These are phyloP conservation scores for Sporormia fimetaria DNA, from an alignment of 495 filamentous ascomycete species.

Conservation along the genomic window DNA sequence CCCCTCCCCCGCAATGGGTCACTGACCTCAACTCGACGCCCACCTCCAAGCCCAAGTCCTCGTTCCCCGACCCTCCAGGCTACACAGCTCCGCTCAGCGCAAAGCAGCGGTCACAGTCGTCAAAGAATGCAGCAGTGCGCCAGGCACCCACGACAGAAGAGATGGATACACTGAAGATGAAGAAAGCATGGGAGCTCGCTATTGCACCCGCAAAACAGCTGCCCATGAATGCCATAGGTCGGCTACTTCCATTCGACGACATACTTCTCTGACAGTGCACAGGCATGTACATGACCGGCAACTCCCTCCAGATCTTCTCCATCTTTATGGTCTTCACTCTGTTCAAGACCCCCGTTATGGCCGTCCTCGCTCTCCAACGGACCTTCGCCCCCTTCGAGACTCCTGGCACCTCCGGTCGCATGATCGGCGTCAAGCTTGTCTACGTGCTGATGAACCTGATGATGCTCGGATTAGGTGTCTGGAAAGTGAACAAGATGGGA, in stretches of 20 bases:
- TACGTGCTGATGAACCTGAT: slow-evolving; percentile 81
- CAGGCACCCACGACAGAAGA: slow-evolving; percentile 59
- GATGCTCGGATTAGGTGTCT: slow-evolving; percentile 74
- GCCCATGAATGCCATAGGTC: slow-evolving; percentile 87
- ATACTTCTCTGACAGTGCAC: background rate
- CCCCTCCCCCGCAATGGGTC: slow-evolving; percentile 67
- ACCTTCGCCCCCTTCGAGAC: slow-evolving; percentile 85
- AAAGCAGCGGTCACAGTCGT: slow-evolving; percentile 31
- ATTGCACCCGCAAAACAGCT: slow-evolving; percentile 87
- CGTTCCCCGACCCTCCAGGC: slow-evolving; percentile 78
- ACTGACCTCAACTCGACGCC: slow-evolving; percentile 60
- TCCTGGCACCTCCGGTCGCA: slow-evolving; percentile 55
- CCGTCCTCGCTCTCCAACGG: slow-evolving; percentile 62
- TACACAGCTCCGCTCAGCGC: slow-evolving; percentile 48
- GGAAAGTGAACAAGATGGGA: slow-evolving; percentile 97
- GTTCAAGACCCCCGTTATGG: slow-evolving; percentile 90
- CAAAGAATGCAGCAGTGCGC: slow-evolving; percentile 31
- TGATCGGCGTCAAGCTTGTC: slow-evolving; percentile 70
- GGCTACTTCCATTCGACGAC: background rate
- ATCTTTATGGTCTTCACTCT: slow-evolving; percentile 99
- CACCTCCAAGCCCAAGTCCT: slow-evolving; percentile 44
- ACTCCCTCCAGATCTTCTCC: slow-evolving; percentile 95
- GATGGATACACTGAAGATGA: slow-evolving; percentile 89
- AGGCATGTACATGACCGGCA: slow-evolving; percentile 99
- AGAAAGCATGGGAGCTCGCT: slow-evolving; percentile 98